phyloP scores from a whole-genome alignment of 2,329 filamentous ascomycete genomes.

The Clathrospora elynae region DNA sequence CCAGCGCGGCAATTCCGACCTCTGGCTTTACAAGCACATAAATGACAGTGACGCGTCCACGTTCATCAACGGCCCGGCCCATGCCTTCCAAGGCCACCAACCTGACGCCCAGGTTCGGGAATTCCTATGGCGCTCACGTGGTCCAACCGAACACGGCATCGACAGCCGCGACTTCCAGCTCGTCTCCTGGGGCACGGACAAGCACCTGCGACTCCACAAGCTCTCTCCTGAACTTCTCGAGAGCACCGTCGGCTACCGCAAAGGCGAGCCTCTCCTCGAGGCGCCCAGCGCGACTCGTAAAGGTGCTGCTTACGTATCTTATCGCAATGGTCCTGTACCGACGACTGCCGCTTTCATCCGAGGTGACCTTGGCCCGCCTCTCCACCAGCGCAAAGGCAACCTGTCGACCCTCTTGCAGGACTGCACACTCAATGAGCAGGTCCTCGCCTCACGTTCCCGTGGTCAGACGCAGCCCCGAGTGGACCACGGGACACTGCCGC shows the following conservation, averaged over 20 bases:
- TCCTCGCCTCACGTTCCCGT: constrained; percentile 12
- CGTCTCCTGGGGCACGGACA: constrained; percentile 90
- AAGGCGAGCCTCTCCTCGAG: constrained; percentile 67
- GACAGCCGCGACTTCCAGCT: constrained; percentile 91
- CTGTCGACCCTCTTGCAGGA: constrained; percentile 37
- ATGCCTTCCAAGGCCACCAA: constrained; percentile 60
- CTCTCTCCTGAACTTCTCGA: constrained; percentile 66
- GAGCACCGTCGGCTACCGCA: constrained; percentile 73
- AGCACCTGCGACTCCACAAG: constrained; percentile 77
- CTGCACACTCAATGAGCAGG: constrained; percentile 20
- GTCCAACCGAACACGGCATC: constrained; percentile 65
- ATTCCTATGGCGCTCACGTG: constrained; percentile 85
- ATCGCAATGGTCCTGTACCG: constrained; percentile 61
- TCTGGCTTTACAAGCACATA: constrained; percentile 80
- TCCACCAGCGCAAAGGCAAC: constrained; percentile 30
- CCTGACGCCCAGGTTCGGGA: constrained; percentile 73
- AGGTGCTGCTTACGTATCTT: constrained; percentile 84
- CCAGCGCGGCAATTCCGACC: constrained; percentile 80
- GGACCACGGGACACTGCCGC: constrained; percentile 14
- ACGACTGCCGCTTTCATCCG: constrained; percentile 22
- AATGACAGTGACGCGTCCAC: constrained; percentile 45
- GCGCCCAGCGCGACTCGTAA: constrained; percentile 77
- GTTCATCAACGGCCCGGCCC: constrained; percentile 46
- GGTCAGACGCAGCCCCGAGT: constrained; percentile 13
- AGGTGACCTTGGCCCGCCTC: constrained; percentile 26